A percentile compares a stretch with the other conserved stretches of the same genome.
phyloP scores from a whole-genome alignment of 305 asterid species.

The Fraxinus sp. region DNA sequence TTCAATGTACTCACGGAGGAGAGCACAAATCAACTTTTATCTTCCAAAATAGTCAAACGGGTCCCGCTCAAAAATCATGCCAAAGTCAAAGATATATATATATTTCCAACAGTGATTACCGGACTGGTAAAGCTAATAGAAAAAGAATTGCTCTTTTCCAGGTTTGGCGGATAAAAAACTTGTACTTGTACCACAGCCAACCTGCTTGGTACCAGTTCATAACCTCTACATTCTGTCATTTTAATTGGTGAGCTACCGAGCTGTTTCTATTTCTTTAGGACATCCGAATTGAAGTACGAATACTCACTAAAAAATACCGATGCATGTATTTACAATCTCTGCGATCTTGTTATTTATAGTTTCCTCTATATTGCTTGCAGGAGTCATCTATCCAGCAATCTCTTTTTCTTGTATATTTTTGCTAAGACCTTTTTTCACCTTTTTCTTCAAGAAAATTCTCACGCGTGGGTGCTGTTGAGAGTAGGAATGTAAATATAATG shows the following conservation, averaged over 20 bases:
- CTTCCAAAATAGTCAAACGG: no score
- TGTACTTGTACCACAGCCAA: constrained; percentile 78
- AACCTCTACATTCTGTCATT: constrained; percentile 91
- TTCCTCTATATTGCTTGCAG: constrained; percentile 40
- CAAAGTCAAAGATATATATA: no score
- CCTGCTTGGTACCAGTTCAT: constrained; percentile 94
- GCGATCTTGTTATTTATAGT: not conserved
- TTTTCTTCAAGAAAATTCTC: not conserved
- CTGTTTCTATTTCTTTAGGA: constrained; percentile 3
- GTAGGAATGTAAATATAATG: constrained; percentile 4
- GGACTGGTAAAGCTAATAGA: not conserved
- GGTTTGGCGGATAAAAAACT: constrained; percentile 61
- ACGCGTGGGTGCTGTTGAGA: constrained; percentile 3
- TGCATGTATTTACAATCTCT: not conserved
- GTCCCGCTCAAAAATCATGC: no score
- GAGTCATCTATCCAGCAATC: constrained; percentile 92
- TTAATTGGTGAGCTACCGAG: constrained; percentile 56
- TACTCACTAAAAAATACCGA: not conserved
- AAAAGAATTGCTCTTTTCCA: constrained; percentile 30
- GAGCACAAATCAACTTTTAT: no score
- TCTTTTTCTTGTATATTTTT: constrained; percentile 90
- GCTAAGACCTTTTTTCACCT: constrained; percentile 47
- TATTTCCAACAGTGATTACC: no score
- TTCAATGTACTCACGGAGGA: no score
- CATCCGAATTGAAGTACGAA: constrained; percentile 13